These are phyloP conservation scores for Penicillium sp. DNA, from an alignment of 2,329 filamentous ascomycete genomes.

Conservation along the genomic window DNA sequence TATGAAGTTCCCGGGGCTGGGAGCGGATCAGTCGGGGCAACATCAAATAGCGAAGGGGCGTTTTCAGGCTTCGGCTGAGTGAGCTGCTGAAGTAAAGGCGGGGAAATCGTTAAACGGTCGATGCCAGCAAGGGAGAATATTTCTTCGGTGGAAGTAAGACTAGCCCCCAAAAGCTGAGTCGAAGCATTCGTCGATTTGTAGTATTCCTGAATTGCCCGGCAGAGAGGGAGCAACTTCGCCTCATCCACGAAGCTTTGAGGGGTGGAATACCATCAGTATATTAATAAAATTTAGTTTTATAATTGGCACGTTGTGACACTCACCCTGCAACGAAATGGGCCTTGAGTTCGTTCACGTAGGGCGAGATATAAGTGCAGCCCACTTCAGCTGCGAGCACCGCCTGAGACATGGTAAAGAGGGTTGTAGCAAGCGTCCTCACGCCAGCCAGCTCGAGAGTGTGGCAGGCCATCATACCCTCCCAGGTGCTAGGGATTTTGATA, in stretches of 20 bases:
- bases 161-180: conserved; percentile 61
- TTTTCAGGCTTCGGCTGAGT: conserved; percentile 42
- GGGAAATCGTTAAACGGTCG: conserved; percentile 64
- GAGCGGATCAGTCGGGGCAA: conserved; percentile 13
- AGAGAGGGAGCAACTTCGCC: conserved; percentile 50
- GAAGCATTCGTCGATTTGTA: conserved; percentile 47
- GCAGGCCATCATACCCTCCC: conserved; percentile 67
- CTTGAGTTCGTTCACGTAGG: conserved; percentile 67
- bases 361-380: conserved; percentile 65
- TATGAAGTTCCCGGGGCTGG: conserved; percentile 28
- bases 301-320: background rate
- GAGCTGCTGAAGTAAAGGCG: conserved; percentile 56
- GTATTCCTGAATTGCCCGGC: conserved; percentile 57
- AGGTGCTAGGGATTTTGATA: conserved; percentile 60
- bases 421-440: conserved; percentile 65
- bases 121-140: conserved; percentile 63
- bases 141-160: conserved; percentile 61
- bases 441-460: conserved; percentile 56
- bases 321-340: conserved; percentile 60
- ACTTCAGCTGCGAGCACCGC: conserved; percentile 62
- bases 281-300: background rate
- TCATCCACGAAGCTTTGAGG: conserved; percentile 30
- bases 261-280: background rate
- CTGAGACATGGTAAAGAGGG: conserved; percentile 66
- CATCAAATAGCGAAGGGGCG: conserved; percentile 36